These are phyloP conservation scores for Tolypocladium endophyticum DNA, from an alignment of 2,329 filamentous ascomycete species.

Conservation along the genomic window DNA sequence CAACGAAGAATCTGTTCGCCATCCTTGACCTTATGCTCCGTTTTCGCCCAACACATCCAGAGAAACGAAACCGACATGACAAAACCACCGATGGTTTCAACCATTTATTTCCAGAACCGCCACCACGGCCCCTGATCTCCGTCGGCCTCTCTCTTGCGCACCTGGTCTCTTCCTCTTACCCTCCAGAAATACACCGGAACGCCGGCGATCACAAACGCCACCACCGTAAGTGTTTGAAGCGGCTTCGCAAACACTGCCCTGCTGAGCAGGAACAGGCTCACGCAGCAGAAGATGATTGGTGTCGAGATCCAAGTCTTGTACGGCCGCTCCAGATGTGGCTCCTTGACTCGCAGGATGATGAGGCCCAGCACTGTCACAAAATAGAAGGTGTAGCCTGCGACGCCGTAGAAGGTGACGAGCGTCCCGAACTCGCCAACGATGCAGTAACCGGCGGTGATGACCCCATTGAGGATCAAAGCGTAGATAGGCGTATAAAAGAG, in stretches of 20 bases:
- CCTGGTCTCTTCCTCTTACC: conserved; percentile 54
- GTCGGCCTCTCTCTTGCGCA: conserved; percentile 29
- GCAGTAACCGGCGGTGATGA: conserved; percentile 67
- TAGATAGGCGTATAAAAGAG: conserved; percentile 93
- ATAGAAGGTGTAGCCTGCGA: conserved; percentile 95
- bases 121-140: conserved; percentile 33
- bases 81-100: neutral
- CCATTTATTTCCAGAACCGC: conserved; percentile 45
- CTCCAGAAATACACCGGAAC: conserved; percentile 85
- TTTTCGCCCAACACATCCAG: neutral
- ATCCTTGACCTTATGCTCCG: neutral
- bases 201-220: conserved; percentile 74
- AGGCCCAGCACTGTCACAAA: conserved; percentile 90
- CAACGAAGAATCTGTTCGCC: neutral
- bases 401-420: conserved; percentile 91
- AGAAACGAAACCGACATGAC: neutral
- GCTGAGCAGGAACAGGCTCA: conserved; percentile 83
- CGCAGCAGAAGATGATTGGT: conserved; percentile 96
- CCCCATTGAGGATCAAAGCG: conserved; percentile 73
- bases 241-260: conserved; percentile 86
- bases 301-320: conserved; percentile 97
- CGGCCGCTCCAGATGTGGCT: conserved; percentile 78
- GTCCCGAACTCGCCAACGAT: conserved; percentile 83
- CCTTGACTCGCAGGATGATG: conserved; percentile 78
- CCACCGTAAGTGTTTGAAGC: conserved; percentile 76